These are phyloP conservation scores for Botrytis squamosa DNA, from an alignment of 2,329 filamentous ascomycete species.

Conservation along the genomic window DNA sequence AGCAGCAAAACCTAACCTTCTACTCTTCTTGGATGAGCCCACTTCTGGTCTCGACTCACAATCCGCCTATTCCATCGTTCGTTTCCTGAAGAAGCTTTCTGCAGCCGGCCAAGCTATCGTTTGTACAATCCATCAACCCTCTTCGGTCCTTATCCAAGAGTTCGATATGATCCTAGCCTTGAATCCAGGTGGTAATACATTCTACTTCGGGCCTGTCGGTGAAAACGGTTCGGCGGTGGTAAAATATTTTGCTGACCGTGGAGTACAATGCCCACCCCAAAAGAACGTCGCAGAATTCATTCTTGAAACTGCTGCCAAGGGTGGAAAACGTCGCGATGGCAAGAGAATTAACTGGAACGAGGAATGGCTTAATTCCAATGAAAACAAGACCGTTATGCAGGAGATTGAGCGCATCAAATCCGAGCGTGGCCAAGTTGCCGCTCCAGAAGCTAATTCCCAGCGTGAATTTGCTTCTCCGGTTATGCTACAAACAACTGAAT, in stretches of 20 bases:
- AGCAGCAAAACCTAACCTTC: slow-evolving; percentile 64
- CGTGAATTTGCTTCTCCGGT: slow-evolving; percentile 67
- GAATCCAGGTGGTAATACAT: slow-evolving; percentile 63
- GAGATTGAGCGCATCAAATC: slow-evolving; percentile 57
- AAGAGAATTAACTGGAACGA: slow-evolving; percentile 69
- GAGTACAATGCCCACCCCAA: slow-evolving; percentile 62
- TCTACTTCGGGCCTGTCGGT: slow-evolving; percentile 73
- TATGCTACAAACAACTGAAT: slow-evolving; percentile 59
- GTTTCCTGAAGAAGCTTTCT: slow-evolving; percentile 67
- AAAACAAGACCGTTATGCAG: slow-evolving; percentile 56
- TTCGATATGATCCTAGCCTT: slow-evolving; percentile 73
- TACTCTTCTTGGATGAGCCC: slow-evolving; percentile 71
- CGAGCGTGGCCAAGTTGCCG: slow-evolving; percentile 41
- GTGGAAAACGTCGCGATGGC: slow-evolving; percentile 48
- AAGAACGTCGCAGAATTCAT: slow-evolving; percentile 68
- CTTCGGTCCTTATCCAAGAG: slow-evolving; percentile 65
- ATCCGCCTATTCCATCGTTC: slow-evolving; percentile 65
- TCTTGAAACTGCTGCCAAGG: slow-evolving; percentile 62
- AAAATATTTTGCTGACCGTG: slow-evolving; percentile 66
- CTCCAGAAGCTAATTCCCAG: slow-evolving; percentile 41
- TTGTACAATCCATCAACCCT: slow-evolving; percentile 73
- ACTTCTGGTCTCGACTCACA: slow-evolving; percentile 70
- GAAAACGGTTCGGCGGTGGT: slow-evolving; percentile 63
- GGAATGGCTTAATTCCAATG: slow-evolving; percentile 66
- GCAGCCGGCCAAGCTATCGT: slow-evolving; percentile 68